phyloP scores from a whole-genome alignment of 192 early-diverging fungal genomes.

The Podochytrium sp. region DNA sequence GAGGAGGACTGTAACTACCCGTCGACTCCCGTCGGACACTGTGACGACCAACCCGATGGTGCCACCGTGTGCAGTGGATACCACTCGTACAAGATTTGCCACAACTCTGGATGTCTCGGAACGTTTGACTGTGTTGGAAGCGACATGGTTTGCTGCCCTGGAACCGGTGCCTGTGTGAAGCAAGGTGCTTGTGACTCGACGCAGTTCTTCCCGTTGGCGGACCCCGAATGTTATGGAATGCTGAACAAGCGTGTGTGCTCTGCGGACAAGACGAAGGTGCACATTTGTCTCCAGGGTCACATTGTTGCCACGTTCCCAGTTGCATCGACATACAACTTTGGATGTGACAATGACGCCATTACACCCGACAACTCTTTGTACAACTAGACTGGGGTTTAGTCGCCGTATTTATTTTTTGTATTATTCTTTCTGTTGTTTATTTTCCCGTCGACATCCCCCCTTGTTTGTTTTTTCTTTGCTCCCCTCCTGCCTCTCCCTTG shows the following conservation, averaged over 20 bases:
- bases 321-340: slow-evolving; percentile 7
- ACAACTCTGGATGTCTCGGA: slow-evolving; percentile 21
- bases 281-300: slow-evolving; percentile 8
- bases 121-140: slow-evolving; percentile 21
- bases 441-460: background rate
- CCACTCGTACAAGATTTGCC: slow-evolving; percentile 21
- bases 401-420: background rate
- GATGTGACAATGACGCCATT: slow-evolving; percentile 14
- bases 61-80: slow-evolving; percentile 20
- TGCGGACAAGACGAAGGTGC: background rate
- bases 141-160: slow-evolving; percentile 25
- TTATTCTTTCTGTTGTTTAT: background rate
- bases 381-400: background rate
- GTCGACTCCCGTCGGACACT: slow-evolving; percentile 9
- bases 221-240: background rate
- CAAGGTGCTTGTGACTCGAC: background rate
- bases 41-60: slow-evolving; percentile 16
- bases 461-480: background rate
- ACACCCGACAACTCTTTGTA: slow-evolving; percentile 5
- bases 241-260: slow-evolving; percentile 16
- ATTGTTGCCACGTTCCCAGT: slow-evolving; percentile 12
- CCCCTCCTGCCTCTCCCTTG: background rate
- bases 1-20: slow-evolving; percentile 28
- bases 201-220: background rate
- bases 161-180: background rate